A percentile compares a stretch with the other conserved stretches of the same genome.
These are phyloP conservation scores for Haematococcus sp. DNA, from an alignment of 139 green algal species.

Conservation along the genomic window DNA sequence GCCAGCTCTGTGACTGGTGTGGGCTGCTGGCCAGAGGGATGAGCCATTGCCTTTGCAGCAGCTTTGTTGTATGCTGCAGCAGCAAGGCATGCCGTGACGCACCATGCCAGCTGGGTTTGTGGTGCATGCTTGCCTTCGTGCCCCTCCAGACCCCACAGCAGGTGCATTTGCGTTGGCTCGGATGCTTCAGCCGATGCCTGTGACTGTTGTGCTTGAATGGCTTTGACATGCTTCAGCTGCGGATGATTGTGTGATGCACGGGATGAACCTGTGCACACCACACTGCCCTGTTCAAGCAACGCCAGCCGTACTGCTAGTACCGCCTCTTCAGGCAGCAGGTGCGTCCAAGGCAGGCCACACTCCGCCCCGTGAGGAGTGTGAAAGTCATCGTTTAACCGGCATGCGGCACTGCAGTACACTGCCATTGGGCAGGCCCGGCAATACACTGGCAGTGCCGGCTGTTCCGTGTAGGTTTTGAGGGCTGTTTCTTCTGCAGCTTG, in stretches of 20 bases:
- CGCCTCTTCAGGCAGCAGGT: conserved; percentile 43
- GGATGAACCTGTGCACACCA: no score
- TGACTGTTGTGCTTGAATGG: background rate
- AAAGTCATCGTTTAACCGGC: conserved; percentile 17
- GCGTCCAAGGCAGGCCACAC: conserved; percentile 49
- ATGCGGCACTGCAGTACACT: conserved; percentile 39
- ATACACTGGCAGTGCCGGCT: background rate
- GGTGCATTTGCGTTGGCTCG: background rate
- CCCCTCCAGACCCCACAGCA: background rate
- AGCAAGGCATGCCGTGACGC: background rate
- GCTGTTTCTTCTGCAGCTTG: background rate
- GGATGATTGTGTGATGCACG: no score
- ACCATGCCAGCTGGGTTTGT: background rate
- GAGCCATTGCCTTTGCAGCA: background rate
- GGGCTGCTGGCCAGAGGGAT: no score
- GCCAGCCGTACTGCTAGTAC: conserved; percentile 35
- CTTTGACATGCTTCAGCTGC: no score
- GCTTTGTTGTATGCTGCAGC: background rate
- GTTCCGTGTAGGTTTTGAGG: background rate
- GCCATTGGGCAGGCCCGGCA: conserved; percentile 7
- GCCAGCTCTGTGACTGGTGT: background rate
- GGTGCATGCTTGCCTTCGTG: background rate
- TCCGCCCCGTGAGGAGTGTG: conserved; percentile 35
- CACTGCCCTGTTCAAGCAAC: background rate
- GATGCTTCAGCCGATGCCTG: background rate